Percentiles rank a stretch among this genome's conserved stretches.
phyloP scores from a whole-genome alignment of 1,139 yeast genomes.

The Geotrichum bryndzae region DNA sequence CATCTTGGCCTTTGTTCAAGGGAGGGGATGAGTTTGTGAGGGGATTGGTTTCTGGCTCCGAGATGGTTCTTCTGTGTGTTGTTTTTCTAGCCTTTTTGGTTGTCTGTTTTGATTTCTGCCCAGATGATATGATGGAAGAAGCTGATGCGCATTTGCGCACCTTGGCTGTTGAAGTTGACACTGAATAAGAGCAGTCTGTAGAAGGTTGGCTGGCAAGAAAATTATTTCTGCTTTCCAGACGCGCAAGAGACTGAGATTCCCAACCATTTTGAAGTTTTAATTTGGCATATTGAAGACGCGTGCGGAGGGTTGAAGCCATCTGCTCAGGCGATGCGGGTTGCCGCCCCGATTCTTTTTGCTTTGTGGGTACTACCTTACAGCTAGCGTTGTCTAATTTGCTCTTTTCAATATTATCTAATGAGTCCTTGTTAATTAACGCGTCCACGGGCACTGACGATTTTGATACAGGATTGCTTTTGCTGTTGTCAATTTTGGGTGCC shows the following conservation, averaged over 20 bases:
- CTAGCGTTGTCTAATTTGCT: not conserved
- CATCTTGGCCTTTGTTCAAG: not conserved
- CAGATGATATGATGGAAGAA: constrained; percentile 6
- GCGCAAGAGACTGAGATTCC: constrained; percentile 13
- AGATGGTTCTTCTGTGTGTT: constrained; percentile 8
- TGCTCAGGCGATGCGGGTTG: constrained; percentile 6
- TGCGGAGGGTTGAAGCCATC: constrained; percentile 11
- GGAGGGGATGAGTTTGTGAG: not conserved
- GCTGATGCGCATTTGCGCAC: not conserved
- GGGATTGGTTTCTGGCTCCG: not conserved
- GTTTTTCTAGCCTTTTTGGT: not conserved
- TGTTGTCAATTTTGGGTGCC: not conserved
- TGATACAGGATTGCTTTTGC: not conserved
- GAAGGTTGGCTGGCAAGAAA: not conserved
- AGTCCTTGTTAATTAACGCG: constrained; percentile 1
- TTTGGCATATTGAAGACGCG: constrained; percentile 12
- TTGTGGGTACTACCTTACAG: not conserved
- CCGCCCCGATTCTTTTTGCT: not conserved
- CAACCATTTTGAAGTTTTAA: constrained; percentile 14
- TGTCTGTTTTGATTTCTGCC: not conserved
- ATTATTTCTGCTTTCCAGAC: constrained; percentile 7
- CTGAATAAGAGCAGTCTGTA: not conserved
- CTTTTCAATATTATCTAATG: not conserved
- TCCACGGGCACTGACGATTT: not conserved
- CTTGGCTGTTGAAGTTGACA: not conserved